Percentiles rank a stretch among this genome's conserved stretches.
phyloP scores from a whole-genome alignment of 169 alveolate species.

The Hepatocystis sp. region DNA sequence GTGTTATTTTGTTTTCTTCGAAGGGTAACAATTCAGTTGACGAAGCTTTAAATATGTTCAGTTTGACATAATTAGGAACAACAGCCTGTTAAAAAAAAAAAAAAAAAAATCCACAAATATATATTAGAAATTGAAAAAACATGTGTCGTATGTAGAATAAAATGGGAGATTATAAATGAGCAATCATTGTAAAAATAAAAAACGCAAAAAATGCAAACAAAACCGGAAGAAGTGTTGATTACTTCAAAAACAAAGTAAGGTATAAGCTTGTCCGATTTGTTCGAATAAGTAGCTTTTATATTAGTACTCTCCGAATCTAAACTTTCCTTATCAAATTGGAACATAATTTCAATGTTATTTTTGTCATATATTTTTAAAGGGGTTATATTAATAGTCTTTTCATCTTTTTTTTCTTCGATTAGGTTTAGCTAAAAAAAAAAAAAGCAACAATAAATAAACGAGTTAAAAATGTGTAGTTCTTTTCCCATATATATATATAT shows the following conservation, averaged over 20 bases:
- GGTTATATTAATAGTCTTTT: slow-evolving; percentile 13
- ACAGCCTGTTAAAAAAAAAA: slow-evolving; percentile 35
- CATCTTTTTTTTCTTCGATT: slow-evolving; percentile 3
- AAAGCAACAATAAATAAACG: no score
- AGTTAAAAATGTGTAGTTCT: no score
- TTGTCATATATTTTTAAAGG: slow-evolving; percentile 69
- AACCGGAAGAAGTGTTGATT: neutral
- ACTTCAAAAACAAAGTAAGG: slow-evolving; percentile 72
- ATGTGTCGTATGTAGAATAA: no score
- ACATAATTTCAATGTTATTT: slow-evolving; percentile 42
- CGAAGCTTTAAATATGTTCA: slow-evolving; percentile 70
- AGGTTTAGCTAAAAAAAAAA: slow-evolving; percentile 24
- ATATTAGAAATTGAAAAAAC: no score
- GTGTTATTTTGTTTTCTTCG: slow-evolving; percentile 53
- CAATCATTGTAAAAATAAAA: neutral
- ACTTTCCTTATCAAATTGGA: slow-evolving; percentile 61
- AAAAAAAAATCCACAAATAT: no score
- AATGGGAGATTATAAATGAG: no score
- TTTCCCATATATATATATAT: no score
- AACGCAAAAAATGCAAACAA: neutral
- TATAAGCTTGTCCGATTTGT: slow-evolving; percentile 23
- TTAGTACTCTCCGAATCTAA: slow-evolving; percentile 49
- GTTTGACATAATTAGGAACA: slow-evolving; percentile 70
- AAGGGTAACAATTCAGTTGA: slow-evolving; percentile 47
- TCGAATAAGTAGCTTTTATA: slow-evolving; percentile 58